phyloP scores from a whole-genome alignment of 2,329 filamentous ascomycete genomes.

The Aspergillus viridinutans region DNA sequence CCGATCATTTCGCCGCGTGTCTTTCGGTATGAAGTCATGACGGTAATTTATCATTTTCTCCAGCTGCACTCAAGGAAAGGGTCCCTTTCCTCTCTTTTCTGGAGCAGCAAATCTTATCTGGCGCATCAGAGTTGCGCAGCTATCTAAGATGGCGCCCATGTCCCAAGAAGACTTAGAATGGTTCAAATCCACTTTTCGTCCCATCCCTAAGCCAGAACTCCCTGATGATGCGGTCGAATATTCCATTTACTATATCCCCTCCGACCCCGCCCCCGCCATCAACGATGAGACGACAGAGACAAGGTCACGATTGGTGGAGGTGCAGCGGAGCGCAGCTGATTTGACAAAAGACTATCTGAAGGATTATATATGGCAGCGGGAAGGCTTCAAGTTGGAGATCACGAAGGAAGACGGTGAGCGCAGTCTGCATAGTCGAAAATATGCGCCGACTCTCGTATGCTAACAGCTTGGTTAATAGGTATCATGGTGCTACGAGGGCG shows the following conservation, averaged over 20 bases:
- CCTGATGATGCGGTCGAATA: slow-evolving; percentile 87
- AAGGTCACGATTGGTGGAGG: slow-evolving; percentile 62
- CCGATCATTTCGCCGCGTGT: slow-evolving; percentile 24
- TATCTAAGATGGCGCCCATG: slow-evolving; percentile 37
- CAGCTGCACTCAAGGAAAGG: not conserved
- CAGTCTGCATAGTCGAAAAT: not conserved
- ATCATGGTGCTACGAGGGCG: slow-evolving; percentile 64
- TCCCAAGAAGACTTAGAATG: slow-evolving; percentile 58
- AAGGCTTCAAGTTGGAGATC: slow-evolving; percentile 67
- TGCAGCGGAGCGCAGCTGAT: slow-evolving; percentile 65
- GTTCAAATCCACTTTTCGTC: slow-evolving; percentile 62
- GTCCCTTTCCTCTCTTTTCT: not conserved
- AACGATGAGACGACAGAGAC: slow-evolving; percentile 49
- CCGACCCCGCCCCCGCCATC: slow-evolving; percentile 50
- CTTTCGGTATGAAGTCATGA: slow-evolving; percentile 32
- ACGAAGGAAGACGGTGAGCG: slow-evolving; percentile 56
- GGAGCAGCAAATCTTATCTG: not conserved
- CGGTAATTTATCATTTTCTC: slow-evolving; percentile 12
- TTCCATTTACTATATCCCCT: slow-evolving; percentile 67
- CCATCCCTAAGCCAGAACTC: slow-evolving; percentile 61
- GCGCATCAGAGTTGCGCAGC: not conserved
- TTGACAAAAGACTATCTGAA: slow-evolving; percentile 64
- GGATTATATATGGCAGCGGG: slow-evolving; percentile 93
- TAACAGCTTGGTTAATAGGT: slow-evolving; percentile 27
- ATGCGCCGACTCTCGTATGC: slow-evolving; percentile 7